Evolutionary conservation across 495 filamentous ascomycete genomes (phyloP).

Genomic region (Tirmania nivea): DNA sequence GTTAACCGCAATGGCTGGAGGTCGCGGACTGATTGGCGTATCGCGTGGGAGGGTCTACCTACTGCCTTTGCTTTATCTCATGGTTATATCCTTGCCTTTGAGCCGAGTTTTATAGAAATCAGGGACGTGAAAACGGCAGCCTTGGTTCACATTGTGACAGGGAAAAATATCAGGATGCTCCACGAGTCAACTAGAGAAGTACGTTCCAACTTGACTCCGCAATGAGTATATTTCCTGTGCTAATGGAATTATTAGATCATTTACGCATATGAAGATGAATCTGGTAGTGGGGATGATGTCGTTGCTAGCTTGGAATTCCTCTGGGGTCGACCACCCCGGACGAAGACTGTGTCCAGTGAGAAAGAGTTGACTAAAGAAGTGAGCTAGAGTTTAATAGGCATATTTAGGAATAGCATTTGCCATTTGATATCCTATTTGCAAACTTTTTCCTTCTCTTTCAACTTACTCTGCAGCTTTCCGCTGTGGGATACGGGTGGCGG

Average conservation of each 20-base stretch:
- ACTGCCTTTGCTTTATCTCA: conserved; percentile 78
- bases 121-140: conserved; percentile 80
- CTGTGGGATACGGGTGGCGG: too few relatives aligned
- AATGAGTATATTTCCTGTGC: not conserved
- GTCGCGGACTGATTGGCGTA: conserved; percentile 83
- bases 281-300: conserved; percentile 56
- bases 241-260: conserved; percentile 39
- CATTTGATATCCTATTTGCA: too few relatives aligned
- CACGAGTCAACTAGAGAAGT: conserved; percentile 94
- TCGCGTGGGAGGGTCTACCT: conserved; percentile 90
- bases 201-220: conserved; percentile 19
- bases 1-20: conserved; percentile 98
- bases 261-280: conserved; percentile 93
- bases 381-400: too few relatives aligned
- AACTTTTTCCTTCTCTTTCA: too few relatives aligned
- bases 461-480: too few relatives aligned
- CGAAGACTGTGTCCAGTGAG: not conserved
- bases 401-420: too few relatives aligned
- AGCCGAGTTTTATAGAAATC: conserved; percentile 97
- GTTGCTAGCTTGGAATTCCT: conserved; percentile 81
- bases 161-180: conserved; percentile 88
- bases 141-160: conserved; percentile 78
- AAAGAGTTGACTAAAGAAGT: not conserved
- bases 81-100: conserved; percentile 92
- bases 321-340: not conserved